Evolutionary conservation across 768 basidiomycete species (phyloP), one percentile per base, ranked within the genome.

Genomic region (Rhodotorula graminis): DNA sequence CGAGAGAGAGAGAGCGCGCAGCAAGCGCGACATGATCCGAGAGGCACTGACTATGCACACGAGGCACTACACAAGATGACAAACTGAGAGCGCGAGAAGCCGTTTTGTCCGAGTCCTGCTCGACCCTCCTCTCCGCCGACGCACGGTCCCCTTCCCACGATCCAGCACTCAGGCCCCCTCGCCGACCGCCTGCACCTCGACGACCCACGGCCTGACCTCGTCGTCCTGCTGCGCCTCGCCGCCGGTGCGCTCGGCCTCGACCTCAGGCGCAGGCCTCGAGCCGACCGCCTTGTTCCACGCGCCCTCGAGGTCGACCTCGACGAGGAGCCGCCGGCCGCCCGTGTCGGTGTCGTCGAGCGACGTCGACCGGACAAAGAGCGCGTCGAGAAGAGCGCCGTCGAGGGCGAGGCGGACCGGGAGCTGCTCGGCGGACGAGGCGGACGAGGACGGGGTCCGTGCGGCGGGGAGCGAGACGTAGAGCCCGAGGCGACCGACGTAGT

Each of bases 261-360:
- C 53, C 53, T 55, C n/a, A 5, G 14, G 53, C 12, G 53, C 53
- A 2, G 53, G n/a, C 9, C 53, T 1, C 53, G 53, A 29, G 2
- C 53, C 53, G 53, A 55, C 15, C n/a, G n/a, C 14, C 53, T 55
- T 55, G 53, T 55, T 61, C 71, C 71, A 72, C 31, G 42, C 62
- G 2, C 57, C 31, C 52, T 68, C 71, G 49, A 59, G 49, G 37
- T 72, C 66, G 23, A 72, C 57, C 37, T 64, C 57, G 25, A 72
- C 59, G 11, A 65, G 50, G 50, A 25, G 18, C 12, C 44, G 50
- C 23, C 1, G 6, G 25, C 7, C 25, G 50, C 27, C 27, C 21
- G 8, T 7, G 46, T 40, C 47, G 29, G 16, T 16, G 37, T 3
- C 58, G 11, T 6, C 10, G n/a, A 29, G 11, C 16, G 19, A 19